phyloP scores from a whole-genome alignment of 441 rosid species.

The Capsella rubella region DNA sequence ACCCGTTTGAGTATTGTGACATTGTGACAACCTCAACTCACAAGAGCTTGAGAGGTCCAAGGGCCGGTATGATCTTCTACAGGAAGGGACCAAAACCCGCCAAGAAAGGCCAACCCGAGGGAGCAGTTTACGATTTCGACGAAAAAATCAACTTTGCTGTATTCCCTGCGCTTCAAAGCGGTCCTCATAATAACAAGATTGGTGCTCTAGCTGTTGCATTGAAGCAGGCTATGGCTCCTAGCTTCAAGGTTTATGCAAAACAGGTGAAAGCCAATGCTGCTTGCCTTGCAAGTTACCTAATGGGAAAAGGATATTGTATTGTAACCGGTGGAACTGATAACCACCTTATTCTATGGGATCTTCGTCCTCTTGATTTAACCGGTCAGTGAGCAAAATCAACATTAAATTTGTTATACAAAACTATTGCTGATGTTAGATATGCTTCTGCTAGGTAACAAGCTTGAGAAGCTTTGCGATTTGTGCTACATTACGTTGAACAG shows the following conservation, averaged over 20 bases:
- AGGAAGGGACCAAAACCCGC: conserved; percentile 93
- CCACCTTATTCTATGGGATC: conserved; percentile 98
- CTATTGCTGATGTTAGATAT: conserved; percentile 4
- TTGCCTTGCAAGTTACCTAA: conserved; percentile 80
- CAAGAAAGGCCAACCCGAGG: conserved; percentile 94
- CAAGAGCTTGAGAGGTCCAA: conserved; percentile 98
- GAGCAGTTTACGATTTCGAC: conserved; percentile 84
- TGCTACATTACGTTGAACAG: conserved; percentile 94
- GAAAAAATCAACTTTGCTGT: conserved; percentile 95
- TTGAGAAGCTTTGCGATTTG: conserved; percentile 93
- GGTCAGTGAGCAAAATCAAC: conserved; percentile 50
- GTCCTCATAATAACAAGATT: conserved; percentile 98
- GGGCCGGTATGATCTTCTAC: conserved; percentile 98
- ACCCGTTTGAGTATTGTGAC: conserved; percentile 92
- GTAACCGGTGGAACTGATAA: conserved; percentile 96
- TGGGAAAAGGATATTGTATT: conserved; percentile 74
- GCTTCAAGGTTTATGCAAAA: conserved; percentile 89
- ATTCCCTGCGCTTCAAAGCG: conserved; percentile 96
- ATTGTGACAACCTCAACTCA: conserved; percentile 96
- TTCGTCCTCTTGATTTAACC: conserved; percentile 96
- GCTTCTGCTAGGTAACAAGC: conserved; percentile 75
- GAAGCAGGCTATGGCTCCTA: conserved; percentile 79
- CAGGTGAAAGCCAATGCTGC: conserved; percentile 97
- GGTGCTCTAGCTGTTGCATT: conserved; percentile 95
- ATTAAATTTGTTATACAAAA: neutral